phyloP scores from a whole-genome alignment of 257 asterid species.

The Solanum acaule region DNA sequence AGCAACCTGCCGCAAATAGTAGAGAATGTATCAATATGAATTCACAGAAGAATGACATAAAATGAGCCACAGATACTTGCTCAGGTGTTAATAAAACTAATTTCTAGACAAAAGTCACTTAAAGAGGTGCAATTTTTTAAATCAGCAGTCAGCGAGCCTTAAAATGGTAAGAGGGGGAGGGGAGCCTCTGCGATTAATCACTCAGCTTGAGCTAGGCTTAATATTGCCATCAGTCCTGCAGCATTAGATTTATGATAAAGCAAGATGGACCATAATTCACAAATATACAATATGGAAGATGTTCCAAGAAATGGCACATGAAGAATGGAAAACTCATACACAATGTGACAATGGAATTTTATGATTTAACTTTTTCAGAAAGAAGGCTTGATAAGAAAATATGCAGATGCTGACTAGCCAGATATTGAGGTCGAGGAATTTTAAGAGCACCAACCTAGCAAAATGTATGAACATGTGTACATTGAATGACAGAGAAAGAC shows the following conservation, averaged over 20 bases:
- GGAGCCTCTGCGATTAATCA: not conserved
- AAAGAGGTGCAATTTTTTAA: not conserved
- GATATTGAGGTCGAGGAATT: not conserved
- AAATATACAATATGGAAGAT: not conserved
- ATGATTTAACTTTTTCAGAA: not conserved
- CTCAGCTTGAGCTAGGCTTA: not conserved
- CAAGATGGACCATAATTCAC: not conserved
- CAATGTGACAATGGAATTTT: not conserved
- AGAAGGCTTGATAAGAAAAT: not conserved
- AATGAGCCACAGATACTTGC: not conserved
- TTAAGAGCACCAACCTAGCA: not conserved
- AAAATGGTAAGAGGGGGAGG: not conserved
- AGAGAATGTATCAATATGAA: not conserved
- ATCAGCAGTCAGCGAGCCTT: not conserved
- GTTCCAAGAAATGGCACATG: not conserved
- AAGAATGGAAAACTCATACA: not conserved
- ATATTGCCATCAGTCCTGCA: not conserved
- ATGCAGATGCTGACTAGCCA: not conserved
- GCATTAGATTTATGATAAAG: not conserved
- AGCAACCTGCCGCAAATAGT: conserved; percentile 58
- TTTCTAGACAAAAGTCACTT: not conserved
- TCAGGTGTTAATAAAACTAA: not conserved
- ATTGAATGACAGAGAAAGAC: not conserved
- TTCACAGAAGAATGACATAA: not conserved
- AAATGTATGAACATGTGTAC: not conserved